A percentile compares a stretch with the other conserved stretches of the same genome.
Evolutionary conservation across 345 rosid species (phyloP).

Genomic region (Geranium brycei): DNA sequence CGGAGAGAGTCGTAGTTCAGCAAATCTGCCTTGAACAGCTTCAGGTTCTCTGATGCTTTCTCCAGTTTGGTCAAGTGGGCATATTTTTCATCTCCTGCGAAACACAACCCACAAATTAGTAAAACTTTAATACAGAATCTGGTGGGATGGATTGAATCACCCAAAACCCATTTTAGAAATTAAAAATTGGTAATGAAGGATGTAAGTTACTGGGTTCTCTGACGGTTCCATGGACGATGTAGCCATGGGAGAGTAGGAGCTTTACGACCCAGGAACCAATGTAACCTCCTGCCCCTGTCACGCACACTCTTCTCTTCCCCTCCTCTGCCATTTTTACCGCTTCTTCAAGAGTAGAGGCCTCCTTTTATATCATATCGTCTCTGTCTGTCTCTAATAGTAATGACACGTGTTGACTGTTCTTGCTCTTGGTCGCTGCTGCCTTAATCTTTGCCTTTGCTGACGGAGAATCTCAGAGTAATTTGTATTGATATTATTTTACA

Average conservation of each 20-base stretch:
- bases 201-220: slow-evolving; percentile 28
- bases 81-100: slow-evolving; percentile 31
- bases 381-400: too few relatives aligned
- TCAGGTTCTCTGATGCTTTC: slow-evolving; percentile 43
- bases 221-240: slow-evolving; percentile 44
- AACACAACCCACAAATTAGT: background rate
- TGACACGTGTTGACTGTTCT: too few relatives aligned
- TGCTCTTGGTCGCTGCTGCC: too few relatives aligned
- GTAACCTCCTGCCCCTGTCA: slow-evolving; percentile 54
- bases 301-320: slow-evolving; percentile 23
- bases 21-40: slow-evolving; percentile 53
- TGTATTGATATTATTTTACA: too few relatives aligned
- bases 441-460: too few relatives aligned
- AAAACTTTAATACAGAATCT: too few relatives aligned
- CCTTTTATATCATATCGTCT: background rate
- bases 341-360: background rate
- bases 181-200: background rate
- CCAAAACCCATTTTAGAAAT: background rate
- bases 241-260: slow-evolving; percentile 41
- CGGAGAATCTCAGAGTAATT: too few relatives aligned
- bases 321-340: background rate
- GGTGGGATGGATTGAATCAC: background rate
- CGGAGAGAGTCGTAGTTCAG: slow-evolving; percentile 33
- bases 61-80: slow-evolving; percentile 37
- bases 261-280: slow-evolving; percentile 38